phyloP scores from a whole-genome alignment of 208 protist genomes.

The Sergeia podlipaevii region DNA sequence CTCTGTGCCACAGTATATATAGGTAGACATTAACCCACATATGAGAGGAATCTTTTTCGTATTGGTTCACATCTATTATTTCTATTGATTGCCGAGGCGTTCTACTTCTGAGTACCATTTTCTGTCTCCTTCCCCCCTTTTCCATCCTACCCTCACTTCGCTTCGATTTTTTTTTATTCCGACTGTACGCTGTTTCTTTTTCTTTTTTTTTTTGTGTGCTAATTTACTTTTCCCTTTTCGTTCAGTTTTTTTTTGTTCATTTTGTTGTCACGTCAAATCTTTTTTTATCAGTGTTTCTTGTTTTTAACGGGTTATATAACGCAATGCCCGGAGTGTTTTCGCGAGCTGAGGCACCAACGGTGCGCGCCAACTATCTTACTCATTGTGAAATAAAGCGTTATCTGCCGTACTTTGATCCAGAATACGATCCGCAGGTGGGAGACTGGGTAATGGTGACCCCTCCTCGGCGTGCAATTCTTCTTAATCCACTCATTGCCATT shows the following conservation, averaged over 20 bases:
- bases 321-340: not conserved
- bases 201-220: not conserved
- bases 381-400: constrained; percentile 42
- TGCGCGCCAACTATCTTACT: constrained; percentile 18
- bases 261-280: constrained; percentile 13
- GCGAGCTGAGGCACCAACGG: constrained; percentile 7
- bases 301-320: not conserved
- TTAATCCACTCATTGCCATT: constrained; percentile 49
- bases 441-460: constrained; percentile 82
- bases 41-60: constrained; percentile 6
- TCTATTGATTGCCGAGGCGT: not conserved
- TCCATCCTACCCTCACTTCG: not conserved
- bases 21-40: no score
- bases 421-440: constrained; percentile 59
- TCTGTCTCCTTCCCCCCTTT: not conserved
- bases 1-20: no score
- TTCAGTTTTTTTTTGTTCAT: constrained; percentile 13
- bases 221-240: not conserved
- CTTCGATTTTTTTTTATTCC: constrained; percentile 1
- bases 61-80: constrained; percentile 12
- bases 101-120: not conserved
- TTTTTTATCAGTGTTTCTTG: constrained; percentile 3
- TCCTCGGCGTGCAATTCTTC: constrained; percentile 28
- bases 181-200: constrained; percentile 6
- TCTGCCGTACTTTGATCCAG: constrained; percentile 66